phyloP scores from a whole-genome alignment of 257 asterid genomes.

The Solanum corneliomulleri region DNA sequence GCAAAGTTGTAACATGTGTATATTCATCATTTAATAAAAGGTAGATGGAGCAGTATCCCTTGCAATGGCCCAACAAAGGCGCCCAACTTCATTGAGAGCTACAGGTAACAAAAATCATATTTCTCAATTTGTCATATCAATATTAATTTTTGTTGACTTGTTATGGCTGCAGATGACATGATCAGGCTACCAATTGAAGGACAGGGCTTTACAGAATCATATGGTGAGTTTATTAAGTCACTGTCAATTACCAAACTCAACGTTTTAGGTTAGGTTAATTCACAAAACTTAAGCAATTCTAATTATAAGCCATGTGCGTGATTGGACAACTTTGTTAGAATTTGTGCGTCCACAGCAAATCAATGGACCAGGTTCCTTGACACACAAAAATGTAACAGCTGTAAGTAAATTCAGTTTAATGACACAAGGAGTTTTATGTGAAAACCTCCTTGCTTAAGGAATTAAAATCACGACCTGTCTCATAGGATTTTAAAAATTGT shows the following conservation, averaged over 20 bases:
- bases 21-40: slow-evolving; percentile 15
- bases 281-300: not conserved
- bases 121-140: not conserved
- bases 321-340: not conserved
- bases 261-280: not conserved
- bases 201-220: slow-evolving; percentile 42
- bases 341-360: no score
- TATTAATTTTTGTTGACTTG: not conserved
- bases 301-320: no score
- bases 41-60: slow-evolving; percentile 86
- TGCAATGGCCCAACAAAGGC: slow-evolving; percentile 75
- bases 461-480: no score
- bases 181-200: slow-evolving; percentile 65
- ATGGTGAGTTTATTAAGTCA: slow-evolving; percentile 32
- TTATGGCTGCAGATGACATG: slow-evolving; percentile 47
- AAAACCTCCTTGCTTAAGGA: no score
- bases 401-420: no score
- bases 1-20: not conserved
- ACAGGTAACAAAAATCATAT: slow-evolving; percentile 22
- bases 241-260: not conserved
- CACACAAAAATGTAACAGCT: no score
- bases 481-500: no score
- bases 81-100: slow-evolving; percentile 24
- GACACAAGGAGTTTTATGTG: no score
- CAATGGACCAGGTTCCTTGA: no score